Percentiles rank a stretch among this genome's conserved stretches.
These are phyloP conservation scores for Thermomucor indicae-seudaticae DNA, from an alignment of 371 early-diverging fungal genomes.

Conservation along the genomic window DNA sequence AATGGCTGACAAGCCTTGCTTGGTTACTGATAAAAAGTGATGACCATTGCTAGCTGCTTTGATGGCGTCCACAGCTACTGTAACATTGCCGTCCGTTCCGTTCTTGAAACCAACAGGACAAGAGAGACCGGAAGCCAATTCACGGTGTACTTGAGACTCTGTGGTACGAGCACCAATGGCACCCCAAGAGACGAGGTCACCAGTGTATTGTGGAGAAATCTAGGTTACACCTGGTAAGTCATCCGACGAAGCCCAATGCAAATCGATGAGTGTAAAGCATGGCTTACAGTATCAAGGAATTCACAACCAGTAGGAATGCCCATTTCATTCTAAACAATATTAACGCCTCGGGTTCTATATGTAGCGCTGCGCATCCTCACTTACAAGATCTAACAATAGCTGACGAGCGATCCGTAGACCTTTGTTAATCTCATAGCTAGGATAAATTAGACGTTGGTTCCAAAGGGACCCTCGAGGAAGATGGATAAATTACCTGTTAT, in stretches of 20 bases:
- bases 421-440: constrained; percentile 83
- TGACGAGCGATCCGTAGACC: constrained; percentile 79
- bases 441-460: constrained; percentile 1
- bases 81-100: constrained; percentile 85
- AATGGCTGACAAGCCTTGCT: constrained; percentile 92
- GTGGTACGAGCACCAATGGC: constrained; percentile 94
- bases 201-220: constrained; percentile 79
- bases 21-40: constrained; percentile 93
- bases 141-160: constrained; percentile 87
- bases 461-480: not conserved
- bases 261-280: not conserved
- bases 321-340: constrained; percentile 47
- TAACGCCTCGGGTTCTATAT: not conserved
- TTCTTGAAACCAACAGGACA: constrained; percentile 96
- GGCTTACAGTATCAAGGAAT: constrained; percentile 70
- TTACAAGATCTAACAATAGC: constrained; percentile 63
- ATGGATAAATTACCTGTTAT: constrained; percentile 37
- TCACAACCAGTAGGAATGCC: constrained; percentile 86
- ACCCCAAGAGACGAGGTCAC: constrained; percentile 81
- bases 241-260: not conserved
- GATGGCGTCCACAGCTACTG: constrained; percentile 89
- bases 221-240: constrained; percentile 1
- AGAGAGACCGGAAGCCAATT: constrained; percentile 88
- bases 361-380: not conserved
- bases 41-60: constrained; percentile 83